A percentile compares a stretch with the other conserved stretches of the same genome.
phyloP scores from a whole-genome alignment of 1,139 yeast genomes.

The Trichomonascaceae sp. region DNA sequence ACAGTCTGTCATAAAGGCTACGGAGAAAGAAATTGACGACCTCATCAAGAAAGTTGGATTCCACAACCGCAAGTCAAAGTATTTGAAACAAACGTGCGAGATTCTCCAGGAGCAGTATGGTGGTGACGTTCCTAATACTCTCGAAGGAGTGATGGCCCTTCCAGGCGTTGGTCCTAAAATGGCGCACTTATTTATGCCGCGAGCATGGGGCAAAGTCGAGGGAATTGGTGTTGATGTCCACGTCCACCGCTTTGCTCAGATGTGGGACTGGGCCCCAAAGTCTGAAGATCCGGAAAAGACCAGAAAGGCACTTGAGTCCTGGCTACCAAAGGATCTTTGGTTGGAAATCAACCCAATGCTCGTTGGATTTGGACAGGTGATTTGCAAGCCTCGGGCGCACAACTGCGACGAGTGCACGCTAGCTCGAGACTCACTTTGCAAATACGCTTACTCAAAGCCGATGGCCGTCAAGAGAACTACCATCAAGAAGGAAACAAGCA shows the following conservation, averaged over 20 bases:
- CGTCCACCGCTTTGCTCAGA: conserved; percentile 63
- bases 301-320: conserved; percentile 49
- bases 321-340: conserved; percentile 73
- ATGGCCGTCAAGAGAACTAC: too few relatives aligned
- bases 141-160: conserved; percentile 49
- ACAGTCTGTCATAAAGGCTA: conserved; percentile 32
- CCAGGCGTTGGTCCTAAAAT: conserved; percentile 97
- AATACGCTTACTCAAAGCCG: conserved; percentile 4
- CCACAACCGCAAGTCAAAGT: conserved; percentile 65
- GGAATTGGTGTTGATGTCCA: conserved; percentile 97
- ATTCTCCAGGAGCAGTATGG: conserved; percentile 37
- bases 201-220: conserved; percentile 58
- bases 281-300: conserved; percentile 52
- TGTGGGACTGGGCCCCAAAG: conserved; percentile 66
- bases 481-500: conserved; percentile 4
- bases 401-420: conserved; percentile 67
- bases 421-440: conserved; percentile 38
- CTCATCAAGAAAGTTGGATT: conserved; percentile 78
- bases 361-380: conserved; percentile 88
- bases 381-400: conserved; percentile 62
- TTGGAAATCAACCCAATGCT: conserved; percentile 68
- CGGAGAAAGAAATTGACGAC: conserved; percentile 46
- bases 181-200: conserved; percentile 72
- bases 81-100: conserved; percentile 48
- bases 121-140: conserved; percentile 50